phyloP scores from a whole-genome alignment of 495 filamentous ascomycete genomes.

The Penicillium goetzii region DNA sequence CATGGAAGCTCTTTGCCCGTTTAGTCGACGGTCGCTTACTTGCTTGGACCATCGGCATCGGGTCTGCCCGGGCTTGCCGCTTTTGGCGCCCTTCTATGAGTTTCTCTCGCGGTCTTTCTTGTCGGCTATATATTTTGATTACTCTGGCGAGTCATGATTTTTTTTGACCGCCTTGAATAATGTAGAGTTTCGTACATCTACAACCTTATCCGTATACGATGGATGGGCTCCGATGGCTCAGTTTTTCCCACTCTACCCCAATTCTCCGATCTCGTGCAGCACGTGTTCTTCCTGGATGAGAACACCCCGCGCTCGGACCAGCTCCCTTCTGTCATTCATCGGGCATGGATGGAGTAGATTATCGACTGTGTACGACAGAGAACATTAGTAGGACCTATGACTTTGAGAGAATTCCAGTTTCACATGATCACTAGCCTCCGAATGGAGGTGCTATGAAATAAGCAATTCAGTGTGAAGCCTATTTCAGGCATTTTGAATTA shows the following conservation, averaged over 20 bases:
- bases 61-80: constrained; percentile 8
- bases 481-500: too few relatives aligned
- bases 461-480: too few relatives aligned
- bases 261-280: background rate
- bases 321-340: background rate
- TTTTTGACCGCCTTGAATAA: background rate
- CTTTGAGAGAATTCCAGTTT: too few relatives aligned
- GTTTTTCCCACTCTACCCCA: background rate
- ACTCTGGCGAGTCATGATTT: background rate
- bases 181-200: background rate
- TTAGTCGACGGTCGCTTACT: constrained; percentile 1
- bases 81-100: background rate
- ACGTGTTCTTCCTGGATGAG: background rate
- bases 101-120: background rate
- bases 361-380: too few relatives aligned
- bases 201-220: too few relatives aligned
- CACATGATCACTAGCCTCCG: too few relatives aligned
- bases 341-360: too few relatives aligned
- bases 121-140: background rate
- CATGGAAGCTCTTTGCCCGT: background rate
- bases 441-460: too few relatives aligned
- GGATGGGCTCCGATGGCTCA: background rate
- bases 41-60: background rate
- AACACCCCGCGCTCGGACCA: background rate
- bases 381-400: too few relatives aligned